phyloP scores from a whole-genome alignment of 345 rosid genomes.

The Euphorbia pulcherrima region DNA sequence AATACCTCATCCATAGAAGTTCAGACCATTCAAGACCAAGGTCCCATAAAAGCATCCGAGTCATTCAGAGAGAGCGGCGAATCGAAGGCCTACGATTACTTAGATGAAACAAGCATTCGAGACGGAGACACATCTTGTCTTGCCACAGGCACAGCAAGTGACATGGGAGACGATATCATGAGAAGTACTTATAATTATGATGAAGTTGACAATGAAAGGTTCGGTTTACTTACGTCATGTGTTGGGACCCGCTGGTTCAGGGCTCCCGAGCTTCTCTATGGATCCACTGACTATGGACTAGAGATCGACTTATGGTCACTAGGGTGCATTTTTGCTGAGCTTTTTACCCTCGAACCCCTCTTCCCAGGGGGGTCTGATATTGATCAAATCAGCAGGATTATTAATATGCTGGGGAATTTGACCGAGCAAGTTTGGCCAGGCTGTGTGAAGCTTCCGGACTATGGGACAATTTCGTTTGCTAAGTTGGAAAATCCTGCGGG shows the following conservation, averaged over 20 bases:
- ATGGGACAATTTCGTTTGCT: conserved; percentile 63
- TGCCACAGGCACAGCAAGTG: conserved; percentile 82
- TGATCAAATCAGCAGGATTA: conserved; percentile 72
- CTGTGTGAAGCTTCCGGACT: conserved; percentile 75
- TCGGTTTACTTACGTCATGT: conserved; percentile 70
- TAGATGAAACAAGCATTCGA: conserved; percentile 50
- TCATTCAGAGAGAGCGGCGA: conserved; percentile 48
- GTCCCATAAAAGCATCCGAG: conserved; percentile 41
- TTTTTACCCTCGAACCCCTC: conserved; percentile 68
- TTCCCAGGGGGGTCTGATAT: conserved; percentile 88
- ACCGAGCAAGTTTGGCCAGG: conserved; percentile 73
- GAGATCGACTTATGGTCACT: conserved; percentile 87
- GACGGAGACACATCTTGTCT: conserved; percentile 78
- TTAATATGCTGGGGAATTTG: conserved; percentile 66
- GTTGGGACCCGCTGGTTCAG: conserved; percentile 99
- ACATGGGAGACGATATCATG: conserved; percentile 64
- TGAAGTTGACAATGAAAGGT: conserved; percentile 40
- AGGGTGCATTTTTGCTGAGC: conserved; percentile 87
- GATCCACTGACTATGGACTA: conserved; percentile 71
- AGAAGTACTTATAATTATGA: conserved; percentile 52
- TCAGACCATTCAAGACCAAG: conserved; percentile 26
- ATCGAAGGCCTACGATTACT: conserved; percentile 44
- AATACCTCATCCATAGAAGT: conserved; percentile 32
- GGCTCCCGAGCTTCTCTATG: conserved; percentile 87
- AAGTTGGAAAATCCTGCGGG: conserved; percentile 70